These are phyloP conservation scores for Brassica incana DNA, from an alignment of 345 rosid genomes.

Conservation along the genomic window DNA sequence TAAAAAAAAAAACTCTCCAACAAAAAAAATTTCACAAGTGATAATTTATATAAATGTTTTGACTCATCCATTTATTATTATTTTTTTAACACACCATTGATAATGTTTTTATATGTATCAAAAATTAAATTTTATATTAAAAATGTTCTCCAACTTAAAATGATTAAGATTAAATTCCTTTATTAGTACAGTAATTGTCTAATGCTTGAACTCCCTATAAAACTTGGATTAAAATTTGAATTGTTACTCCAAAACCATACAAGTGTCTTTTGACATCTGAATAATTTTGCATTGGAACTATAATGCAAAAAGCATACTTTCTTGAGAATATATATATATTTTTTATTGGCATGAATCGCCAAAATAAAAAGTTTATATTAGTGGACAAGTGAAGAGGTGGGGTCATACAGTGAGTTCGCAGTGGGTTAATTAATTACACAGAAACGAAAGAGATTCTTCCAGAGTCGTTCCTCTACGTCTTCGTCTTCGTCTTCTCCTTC, in stretches of 20 bases:
- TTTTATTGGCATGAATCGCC: background rate
- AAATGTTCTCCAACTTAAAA: background rate
- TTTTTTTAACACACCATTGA: too few species aligned
- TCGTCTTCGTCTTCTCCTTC: background rate
- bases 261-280: background rate
- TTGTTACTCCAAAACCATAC: background rate
- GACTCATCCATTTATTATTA: background rate
- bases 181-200: background rate
- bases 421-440: conserved; percentile 2
- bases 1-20: too few species aligned
- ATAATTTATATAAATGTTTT: too few species aligned
- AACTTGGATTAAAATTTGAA: background rate
- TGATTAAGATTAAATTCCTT: background rate
- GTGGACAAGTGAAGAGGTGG: conserved; percentile 20
- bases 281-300: background rate
- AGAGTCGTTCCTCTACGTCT: conserved; percentile 23
- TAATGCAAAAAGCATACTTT: background rate
- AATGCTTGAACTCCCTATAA: background rate
- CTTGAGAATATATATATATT: too few species aligned
- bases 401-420: background rate
- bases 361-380: background rate
- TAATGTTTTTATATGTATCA: background rate
- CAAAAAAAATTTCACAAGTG: too few species aligned
- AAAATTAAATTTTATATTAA: too few species aligned
- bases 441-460: background rate